Conservation (phyloP, 768 basidiomycete genomes). For the Termitomyces sp. region DNA sequence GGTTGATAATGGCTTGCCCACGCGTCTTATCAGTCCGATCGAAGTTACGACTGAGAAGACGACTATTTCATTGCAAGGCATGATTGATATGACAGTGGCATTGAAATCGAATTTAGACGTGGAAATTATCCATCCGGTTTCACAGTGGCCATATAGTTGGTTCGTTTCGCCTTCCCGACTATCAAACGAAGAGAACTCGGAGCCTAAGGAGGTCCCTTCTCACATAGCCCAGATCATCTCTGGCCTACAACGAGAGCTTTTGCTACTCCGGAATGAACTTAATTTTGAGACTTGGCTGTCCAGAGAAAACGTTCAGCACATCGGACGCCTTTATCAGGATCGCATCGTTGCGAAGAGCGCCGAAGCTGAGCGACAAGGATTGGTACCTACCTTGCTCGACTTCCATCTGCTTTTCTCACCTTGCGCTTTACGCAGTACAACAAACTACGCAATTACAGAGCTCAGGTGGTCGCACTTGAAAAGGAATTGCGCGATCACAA, state of each 20-base stretch:
- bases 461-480: conserved; percentile 62
- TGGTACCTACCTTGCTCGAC: conserved; percentile 45
- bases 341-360: conserved; percentile 67
- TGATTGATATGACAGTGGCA: conserved; percentile 67
- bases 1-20: conserved; percentile 15
- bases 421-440: conserved; percentile 51
- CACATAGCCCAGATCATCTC: conserved; percentile 65
- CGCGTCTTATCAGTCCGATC: conserved; percentile 28
- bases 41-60: conserved; percentile 32
- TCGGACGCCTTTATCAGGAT: conserved; percentile 75
- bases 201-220: conserved; percentile 27
- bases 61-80: conserved; percentile 64
- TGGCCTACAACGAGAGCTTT: conserved; percentile 67
- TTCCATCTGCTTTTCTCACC: background rate
- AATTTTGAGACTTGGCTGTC: conserved; percentile 85
- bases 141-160: conserved; percentile 48
- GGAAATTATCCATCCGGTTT: conserved; percentile 47
- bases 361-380: conserved; percentile 75
- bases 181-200: conserved; percentile 8
- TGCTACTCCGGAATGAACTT: conserved; percentile 73
- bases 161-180: conserved; percentile 29
- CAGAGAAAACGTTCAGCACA: conserved; percentile 75
- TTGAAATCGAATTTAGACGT: conserved; percentile 68
- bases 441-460: conserved; percentile 72
- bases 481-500: conserved; percentile 70